Base-by-base conservation (phyloP, 805 yeast genomes). In the Candida ficus region DNA sequence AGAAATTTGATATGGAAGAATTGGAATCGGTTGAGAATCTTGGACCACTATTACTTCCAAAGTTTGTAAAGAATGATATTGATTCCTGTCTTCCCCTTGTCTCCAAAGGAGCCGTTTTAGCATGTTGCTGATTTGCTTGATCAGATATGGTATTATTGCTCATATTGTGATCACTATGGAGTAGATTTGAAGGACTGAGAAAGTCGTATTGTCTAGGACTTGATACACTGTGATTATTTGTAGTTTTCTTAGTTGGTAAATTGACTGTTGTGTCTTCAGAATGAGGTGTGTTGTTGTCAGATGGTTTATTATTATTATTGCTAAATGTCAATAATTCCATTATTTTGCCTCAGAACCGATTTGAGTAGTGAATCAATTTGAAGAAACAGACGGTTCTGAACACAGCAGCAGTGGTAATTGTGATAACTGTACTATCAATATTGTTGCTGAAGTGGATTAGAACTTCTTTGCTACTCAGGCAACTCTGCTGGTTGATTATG, bases 1-100 rank as follows among this genome's bases (percentile, higher is more conserved):
- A 22, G 28, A 39, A 50, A 35, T 54, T 54, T 31, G 49, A 39
- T 10, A 56, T 48, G 20, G 56, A 52, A 9, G 60, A 53, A 36
- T 51, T 55, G 16, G 60, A 54, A 38, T 56, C 58, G 7, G 60
- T 56, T 11, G 60, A 56, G 33, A 54, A 56, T 16, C 60, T 45
- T 5, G 50, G 48, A 2, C 56, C 56, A 25, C 35, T 46, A 22
- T 41, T 40, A 11, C 44, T 45, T 5, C 37, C 37, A 26, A 54
- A 44, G 31, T 52, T 54, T 4, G 58, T 52, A 31, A 49, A 56
- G 33, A 49, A 49, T 3, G 60, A 53, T 13, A 56, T 37, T 0
- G 60, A 56, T 25, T 56, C 60, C 40, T 55, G 56, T 46, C 60
- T 50, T 2, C 45, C 47, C 29, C 56, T 44, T 35, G 48, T 43